Evolutionary conservation across 2,329 filamentous ascomycete genomes (phyloP), one percentile per base, ranked within the genome.

Genomic region (Colletotrichum orbiculare): DNA sequence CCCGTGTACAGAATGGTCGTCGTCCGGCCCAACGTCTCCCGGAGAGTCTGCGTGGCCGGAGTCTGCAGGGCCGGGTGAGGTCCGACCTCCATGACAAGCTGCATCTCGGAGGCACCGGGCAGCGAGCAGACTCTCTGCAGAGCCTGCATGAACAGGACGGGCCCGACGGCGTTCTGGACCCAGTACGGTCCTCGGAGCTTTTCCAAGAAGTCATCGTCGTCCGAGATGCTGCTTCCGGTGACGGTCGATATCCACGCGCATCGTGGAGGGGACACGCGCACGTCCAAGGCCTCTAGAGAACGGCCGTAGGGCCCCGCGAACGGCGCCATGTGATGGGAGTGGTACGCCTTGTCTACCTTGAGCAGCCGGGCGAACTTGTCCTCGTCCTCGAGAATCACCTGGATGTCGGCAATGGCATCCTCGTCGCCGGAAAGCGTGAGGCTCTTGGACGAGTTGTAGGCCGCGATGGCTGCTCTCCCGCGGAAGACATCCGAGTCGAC

Each of bases 281-380:
- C 35, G 4, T 34, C 35, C 6, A 49, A 49, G 46, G 33, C 46
- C 35, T 8, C 35, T 10, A 35, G 46, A 33, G 4, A 49, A 49
- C 46, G 12, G 46, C 46, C 46, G 46, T 11, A 49, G 25, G 25
- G 15, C 17, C 46, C 46, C 46, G 15, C 25, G 8, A 35, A 15
- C 1, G 48, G 48, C 0, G 12, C 48, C 65, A 67, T 67, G 38
- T 57, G 50, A 10, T 52, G 38, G 13, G 60, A 67, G 50, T 67
- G 65, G 8, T 67, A 67, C 5, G 56, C 65, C 11, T 69, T 8
- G 15, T 73, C 69, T 2, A 74, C 70, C 13, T 65, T 57, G 0
- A 74, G 46, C 2, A 62, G 4, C 1, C 72, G 42, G 0, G 69
- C 69, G 35, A 73, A 74, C 25, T 70, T 56, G 2, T 60, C 63